Conservation (phyloP, 306 rosid species). For the Prunus davidiana region DNA sequence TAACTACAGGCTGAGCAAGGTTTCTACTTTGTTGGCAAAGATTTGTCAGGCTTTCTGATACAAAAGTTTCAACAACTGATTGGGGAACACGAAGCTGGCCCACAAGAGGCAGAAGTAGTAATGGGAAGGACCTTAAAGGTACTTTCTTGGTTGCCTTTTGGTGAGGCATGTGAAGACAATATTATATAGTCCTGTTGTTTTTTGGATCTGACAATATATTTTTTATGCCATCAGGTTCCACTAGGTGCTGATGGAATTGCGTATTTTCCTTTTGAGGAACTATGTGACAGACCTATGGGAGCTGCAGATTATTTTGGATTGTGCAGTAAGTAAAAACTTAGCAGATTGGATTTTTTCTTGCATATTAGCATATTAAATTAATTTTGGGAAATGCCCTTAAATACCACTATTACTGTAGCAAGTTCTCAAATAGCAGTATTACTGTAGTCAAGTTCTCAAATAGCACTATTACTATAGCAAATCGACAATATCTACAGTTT, state of each 20-base stretch:
- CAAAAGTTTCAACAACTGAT: conserved; percentile 67
- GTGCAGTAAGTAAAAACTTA: conserved; percentile 62
- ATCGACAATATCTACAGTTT: too few species aligned
- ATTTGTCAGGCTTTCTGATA: conserved; percentile 53
- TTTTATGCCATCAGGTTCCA: conserved; percentile 52
- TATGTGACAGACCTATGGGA: conserved; percentile 87
- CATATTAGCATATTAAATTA: conserved; percentile 6
- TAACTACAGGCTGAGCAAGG: conserved; percentile 74
- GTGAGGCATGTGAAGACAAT: conserved; percentile 2
- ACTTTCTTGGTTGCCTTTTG: conserved; percentile 20
- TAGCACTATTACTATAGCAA: too few species aligned
- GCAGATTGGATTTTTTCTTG: conserved; percentile 22
- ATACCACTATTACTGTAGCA: too few species aligned
- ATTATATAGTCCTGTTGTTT: neutral
- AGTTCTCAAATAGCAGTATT: too few species aligned
- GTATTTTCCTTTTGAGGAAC: conserved; percentile 80
- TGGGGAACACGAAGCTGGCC: conserved; percentile 53
- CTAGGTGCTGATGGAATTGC: conserved; percentile 90
- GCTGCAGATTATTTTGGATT: conserved; percentile 97
- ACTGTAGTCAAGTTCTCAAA: too few species aligned
- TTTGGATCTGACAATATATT: conserved; percentile 19
- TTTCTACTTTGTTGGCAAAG: conserved; percentile 75
- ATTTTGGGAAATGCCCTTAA: too few species aligned
- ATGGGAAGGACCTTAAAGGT: conserved; percentile 91
- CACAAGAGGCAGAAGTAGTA: conserved; percentile 80